Evolutionary conservation across 176 grass and related monocot species (phyloP).

Genomic region (Lolium perenne): DNA sequence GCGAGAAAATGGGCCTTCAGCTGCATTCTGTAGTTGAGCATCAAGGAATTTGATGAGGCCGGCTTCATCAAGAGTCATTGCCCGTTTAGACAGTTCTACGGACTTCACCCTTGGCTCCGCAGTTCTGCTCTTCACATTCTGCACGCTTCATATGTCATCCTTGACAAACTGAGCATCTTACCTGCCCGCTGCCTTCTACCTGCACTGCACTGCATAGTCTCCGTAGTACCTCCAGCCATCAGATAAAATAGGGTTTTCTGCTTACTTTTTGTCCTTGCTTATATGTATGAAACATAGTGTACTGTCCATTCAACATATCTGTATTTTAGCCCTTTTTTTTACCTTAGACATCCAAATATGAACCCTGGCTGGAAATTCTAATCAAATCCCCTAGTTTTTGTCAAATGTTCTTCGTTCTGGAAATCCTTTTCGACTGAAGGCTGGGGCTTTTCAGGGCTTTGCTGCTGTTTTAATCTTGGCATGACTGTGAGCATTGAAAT

Average conservation of each 20-base stretch:
- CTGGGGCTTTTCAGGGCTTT: no score
- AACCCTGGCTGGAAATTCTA: no score
- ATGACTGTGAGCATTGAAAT: no score
- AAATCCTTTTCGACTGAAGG: no score
- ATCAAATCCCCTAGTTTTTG: no score
- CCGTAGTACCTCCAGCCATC: slow-evolving; percentile 18
- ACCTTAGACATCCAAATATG: no score
- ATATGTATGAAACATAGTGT: not conserved
- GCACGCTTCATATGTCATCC: not conserved
- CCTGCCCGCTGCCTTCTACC: slow-evolving; percentile 15
- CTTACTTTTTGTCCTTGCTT: not conserved
- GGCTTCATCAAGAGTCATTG: slow-evolving; percentile 24
- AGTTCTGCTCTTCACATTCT: slow-evolving; percentile 7
- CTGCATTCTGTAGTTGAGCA: slow-evolving; percentile 32
- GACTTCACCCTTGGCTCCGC: not conserved
- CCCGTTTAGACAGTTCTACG: not conserved
- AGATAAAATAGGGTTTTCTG: not conserved
- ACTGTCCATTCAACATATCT: not conserved
- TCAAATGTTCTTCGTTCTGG: no score
- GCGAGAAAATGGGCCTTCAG: slow-evolving; percentile 37
- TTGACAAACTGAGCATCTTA: not conserved
- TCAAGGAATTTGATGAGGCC: slow-evolving; percentile 1
- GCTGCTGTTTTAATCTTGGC: not conserved
- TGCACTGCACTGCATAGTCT: not conserved
- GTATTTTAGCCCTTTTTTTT: not conserved